These are phyloP conservation scores for Persicaria tinctoria DNA, from an alignment of 148 eudicot genomes.

Conservation along the genomic window DNA sequence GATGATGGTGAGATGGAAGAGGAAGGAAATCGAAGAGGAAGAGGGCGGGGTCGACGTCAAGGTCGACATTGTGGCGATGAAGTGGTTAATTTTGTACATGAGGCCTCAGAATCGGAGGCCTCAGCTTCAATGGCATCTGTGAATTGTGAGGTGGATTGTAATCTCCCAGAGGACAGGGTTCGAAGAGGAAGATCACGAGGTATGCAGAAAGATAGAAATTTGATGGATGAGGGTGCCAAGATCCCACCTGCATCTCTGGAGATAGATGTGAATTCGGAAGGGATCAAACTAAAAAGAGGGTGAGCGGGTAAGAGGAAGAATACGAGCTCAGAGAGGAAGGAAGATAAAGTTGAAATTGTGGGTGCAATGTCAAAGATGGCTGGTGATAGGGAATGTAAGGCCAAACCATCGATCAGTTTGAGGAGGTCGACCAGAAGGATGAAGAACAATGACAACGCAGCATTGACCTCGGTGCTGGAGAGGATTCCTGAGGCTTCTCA, in stretches of 20 bases:
- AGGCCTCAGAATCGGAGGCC: not conserved
- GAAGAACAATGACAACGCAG: not conserved
- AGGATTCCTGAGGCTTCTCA: not conserved
- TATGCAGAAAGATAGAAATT: not conserved
- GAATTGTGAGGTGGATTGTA: not conserved
- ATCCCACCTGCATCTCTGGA: too few relatives aligned
- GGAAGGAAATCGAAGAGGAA: conserved; percentile 13
- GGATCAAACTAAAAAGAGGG: not conserved
- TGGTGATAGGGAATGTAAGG: not conserved
- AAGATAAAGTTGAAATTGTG: too few relatives aligned
- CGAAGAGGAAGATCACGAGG: not conserved
- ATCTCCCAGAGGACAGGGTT: conserved; percentile 8
- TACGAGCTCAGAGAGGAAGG: not conserved
- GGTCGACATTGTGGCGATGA: conserved; percentile 12
- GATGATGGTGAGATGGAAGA: not conserved
- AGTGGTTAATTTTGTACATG: not conserved
- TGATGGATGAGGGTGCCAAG: not conserved
- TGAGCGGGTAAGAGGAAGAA: not conserved
- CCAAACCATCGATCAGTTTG: too few relatives aligned
- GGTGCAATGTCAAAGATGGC: not conserved
- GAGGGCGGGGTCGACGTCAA: conserved; percentile 14
- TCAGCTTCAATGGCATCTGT: not conserved
- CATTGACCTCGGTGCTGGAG: not conserved
- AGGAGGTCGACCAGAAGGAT: not conserved
- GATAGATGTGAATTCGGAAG: too few relatives aligned